These are phyloP conservation scores for Termitomyces sp. DNA, from an alignment of 768 basidiomycete species.

Conservation along the genomic window DNA sequence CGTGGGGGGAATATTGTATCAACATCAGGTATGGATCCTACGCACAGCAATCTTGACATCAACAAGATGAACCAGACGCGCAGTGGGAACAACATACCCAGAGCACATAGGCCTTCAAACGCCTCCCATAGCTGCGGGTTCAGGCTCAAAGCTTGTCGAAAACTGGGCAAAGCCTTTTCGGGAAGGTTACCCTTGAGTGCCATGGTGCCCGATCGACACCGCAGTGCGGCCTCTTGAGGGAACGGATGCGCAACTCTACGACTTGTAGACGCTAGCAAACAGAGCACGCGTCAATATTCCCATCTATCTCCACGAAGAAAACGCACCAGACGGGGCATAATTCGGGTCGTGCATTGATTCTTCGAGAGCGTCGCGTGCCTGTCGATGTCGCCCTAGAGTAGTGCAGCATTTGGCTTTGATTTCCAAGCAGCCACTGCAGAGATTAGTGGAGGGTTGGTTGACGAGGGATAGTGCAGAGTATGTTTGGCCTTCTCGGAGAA, in stretches of 20 bases:
- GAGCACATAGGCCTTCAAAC: constrained; percentile 77
- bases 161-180: constrained; percentile 67
- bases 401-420: constrained; percentile 76
- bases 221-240: constrained; percentile 67
- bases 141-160: constrained; percentile 60
- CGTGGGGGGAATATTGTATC: constrained; percentile 70
- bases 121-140: constrained; percentile 92
- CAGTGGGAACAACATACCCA: constrained; percentile 48
- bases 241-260: constrained; percentile 50
- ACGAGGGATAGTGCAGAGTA: constrained; percentile 74
- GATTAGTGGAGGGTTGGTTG: constrained; percentile 50
- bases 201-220: constrained; percentile 71
- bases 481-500: constrained; percentile 64
- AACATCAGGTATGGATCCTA: constrained; percentile 66
- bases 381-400: constrained; percentile 64
- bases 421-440: constrained; percentile 72
- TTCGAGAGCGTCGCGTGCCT: constrained; percentile 70
- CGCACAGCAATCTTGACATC: not conserved
- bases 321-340: constrained; percentile 56
- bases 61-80: constrained; percentile 6
- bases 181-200: constrained; percentile 76
- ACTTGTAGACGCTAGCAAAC: constrained; percentile 45
- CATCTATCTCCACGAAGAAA: not conserved
- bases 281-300: constrained; percentile 8
- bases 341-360: constrained; percentile 47